phyloP scores from a whole-genome alignment of 139 green algal species.

The Chlorella sp. region DNA sequence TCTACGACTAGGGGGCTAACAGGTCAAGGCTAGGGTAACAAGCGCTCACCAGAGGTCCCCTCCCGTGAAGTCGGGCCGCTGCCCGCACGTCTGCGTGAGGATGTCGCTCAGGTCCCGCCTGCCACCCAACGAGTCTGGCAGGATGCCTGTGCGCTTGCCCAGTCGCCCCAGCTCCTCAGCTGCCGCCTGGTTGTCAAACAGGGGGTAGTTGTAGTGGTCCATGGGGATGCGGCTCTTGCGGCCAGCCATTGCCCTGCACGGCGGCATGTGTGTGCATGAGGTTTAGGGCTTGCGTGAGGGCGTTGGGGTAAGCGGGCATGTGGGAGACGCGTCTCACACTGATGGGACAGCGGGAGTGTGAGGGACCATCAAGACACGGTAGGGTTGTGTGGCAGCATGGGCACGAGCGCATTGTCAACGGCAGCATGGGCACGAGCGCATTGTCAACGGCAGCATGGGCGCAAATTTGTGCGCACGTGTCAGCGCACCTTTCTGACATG shows the following conservation, averaged over 20 bases:
- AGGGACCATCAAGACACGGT: too few relatives aligned
- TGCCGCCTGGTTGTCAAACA: slow-evolving; percentile 8
- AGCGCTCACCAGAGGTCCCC: slow-evolving; percentile 2
- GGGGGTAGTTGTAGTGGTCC: slow-evolving; percentile 41
- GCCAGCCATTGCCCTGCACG: not conserved
- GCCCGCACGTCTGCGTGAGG: slow-evolving; percentile 25
- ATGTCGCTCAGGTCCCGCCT: slow-evolving; percentile 30
- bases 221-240: slow-evolving; percentile 20
- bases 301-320: too few relatives aligned
- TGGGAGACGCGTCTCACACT: too few relatives aligned
- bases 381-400: too few relatives aligned
- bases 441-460: too few relatives aligned
- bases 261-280: too few relatives aligned
- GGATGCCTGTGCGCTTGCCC: slow-evolving; percentile 16
- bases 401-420: too few relatives aligned
- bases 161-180: slow-evolving; percentile 12
- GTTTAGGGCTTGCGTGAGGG: too few relatives aligned
- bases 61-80: slow-evolving; percentile 5
- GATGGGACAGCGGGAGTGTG: too few relatives aligned
- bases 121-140: not conserved
- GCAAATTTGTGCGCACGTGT: not conserved
- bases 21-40: too few relatives aligned
- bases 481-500: slow-evolving; percentile 5
- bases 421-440: too few relatives aligned
- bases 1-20: too few relatives aligned